Evolutionary conservation across 1,284 basidiomycete genomes (phyloP), one percentile per base, ranked within the genome.

Genomic region (Moesziomyces aphidis): DNA sequence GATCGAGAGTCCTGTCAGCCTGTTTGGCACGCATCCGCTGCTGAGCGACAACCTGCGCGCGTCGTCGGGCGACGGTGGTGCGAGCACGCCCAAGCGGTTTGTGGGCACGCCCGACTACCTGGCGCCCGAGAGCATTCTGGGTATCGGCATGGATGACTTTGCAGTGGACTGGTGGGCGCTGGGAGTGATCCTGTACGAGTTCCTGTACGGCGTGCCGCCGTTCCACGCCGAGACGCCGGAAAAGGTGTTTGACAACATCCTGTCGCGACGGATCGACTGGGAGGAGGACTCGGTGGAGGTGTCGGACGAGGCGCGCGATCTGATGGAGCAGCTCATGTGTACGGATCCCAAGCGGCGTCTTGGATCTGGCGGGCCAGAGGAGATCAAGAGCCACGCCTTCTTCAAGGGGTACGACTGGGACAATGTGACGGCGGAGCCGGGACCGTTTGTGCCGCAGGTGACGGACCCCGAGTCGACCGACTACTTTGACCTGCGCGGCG

Each of bases 141-240:
- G 97, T 68, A 89, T 98, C 73, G 92, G 95, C 53, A 94, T 94
- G 56, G 96, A 99, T 83, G 95, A 99, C 86, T 92, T 91, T 46
- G 91, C 92, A 17, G 97, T 98, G 69, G 97, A 99, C 87, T 99
- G 97, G 95, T 99, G 97, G 97, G 97, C 97, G 17, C 89, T 99
- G 39, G 97, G 97, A 68, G 95, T 98, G 49, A 97, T 99, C 80
- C 92, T 95, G 28, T 99, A 99, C 86, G 96, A 99, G 87, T 99
- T 99, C 86, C 86, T 99, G 39, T 99, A 96, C 79, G 95, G 97
- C 4, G 90, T 95, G 44, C 97, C 97, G 34, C 97, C 97, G 0
- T 99, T 99, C 89, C 95, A 99, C 80, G 96, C 93, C 50, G 94
- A 97, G 67, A 93, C 93, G 10, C 95, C 96, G 0, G 94, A 97